Percentiles rank a stretch among this genome's conserved stretches.
Conservation (phyloP, 208 protist species). For the Acanthamoeba royreba region DNA sequence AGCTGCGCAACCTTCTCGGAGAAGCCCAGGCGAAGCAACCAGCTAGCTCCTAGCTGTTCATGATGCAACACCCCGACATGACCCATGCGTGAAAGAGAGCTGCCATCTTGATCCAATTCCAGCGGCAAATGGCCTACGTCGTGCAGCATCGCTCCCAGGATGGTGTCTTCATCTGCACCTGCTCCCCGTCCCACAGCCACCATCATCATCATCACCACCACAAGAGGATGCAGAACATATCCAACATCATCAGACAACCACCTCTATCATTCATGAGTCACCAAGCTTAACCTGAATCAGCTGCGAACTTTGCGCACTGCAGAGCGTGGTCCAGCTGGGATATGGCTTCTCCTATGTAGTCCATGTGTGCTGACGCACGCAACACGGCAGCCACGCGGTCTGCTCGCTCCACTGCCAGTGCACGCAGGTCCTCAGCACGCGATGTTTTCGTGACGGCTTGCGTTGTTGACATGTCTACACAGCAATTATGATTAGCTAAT, state of each 20-base stretch:
- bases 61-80: neutral
- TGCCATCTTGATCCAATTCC: neutral
- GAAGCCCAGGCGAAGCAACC: neutral
- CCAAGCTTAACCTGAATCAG: neutral
- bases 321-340: constrained; percentile 40
- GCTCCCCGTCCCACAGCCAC: neutral
- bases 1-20: neutral
- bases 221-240: neutral
- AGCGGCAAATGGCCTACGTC: neutral
- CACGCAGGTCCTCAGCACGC: neutral
- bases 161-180: constrained; percentile 14
- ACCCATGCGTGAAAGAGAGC: neutral
- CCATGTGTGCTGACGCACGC: neutral
- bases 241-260: too few species aligned
- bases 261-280: too few species aligned
- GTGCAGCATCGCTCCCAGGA: constrained; percentile 20
- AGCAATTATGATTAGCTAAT: too few species aligned
- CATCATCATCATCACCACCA: neutral
- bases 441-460: neutral
- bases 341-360: constrained; percentile 33
- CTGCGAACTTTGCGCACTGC: constrained; percentile 41
- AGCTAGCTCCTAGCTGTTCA: neutral
- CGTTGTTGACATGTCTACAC: too few species aligned
- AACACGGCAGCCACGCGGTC: neutral
- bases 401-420: neutral